Evolutionary conservation across 768 basidiomycete species (phyloP), one percentile per base, ranked within the genome.

Genomic region (Mycena capillaripes): DNA sequence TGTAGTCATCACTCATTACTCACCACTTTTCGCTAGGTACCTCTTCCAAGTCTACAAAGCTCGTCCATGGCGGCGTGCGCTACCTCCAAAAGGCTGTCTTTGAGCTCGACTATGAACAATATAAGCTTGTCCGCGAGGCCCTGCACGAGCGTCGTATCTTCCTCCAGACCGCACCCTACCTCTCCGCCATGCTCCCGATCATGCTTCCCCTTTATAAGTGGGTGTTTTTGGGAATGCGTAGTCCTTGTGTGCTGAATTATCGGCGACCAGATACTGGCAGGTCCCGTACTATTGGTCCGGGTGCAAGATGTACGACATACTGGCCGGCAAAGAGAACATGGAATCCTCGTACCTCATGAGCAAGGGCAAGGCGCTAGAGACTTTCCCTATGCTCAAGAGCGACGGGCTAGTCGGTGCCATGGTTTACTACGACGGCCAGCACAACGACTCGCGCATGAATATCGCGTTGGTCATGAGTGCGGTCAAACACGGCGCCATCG

Each of bases 361-460:
- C 78, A 96, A 93, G 78, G 94, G 95, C 14, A 96, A 97, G 79
- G 96, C 97, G 0, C 84, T 98, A 25, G 96, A 98, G 79, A 91
- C 94, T 0, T 99, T 99, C 86, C 97, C 97, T 0, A 98, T 97
- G 95, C 88, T 99, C 72, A 98, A 99, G 81, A 87, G 86, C 36
- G 92, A 98, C 8, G 96, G 96, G 4, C 88, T 98, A 14, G 96
- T 97, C 36, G 97, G 97, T 23, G 97, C 96, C 17, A 86, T 99
- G 65, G 97, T 99, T 19, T 99, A 99, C 83, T 98, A 99, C 76
- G 97, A 99, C 78, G 97, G 97, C 65, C 97, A 98, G 84, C 97
- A 99, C 83, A 99, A 99, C 78, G 98, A 99, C 77, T 93, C 97
- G 1, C 90, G 97, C 17, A 99, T 99, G 98, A 99, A 99, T 85